Evolutionary conservation across 805 yeast genomes (phyloP), one percentile per base, ranked within the genome.

Genomic region (Candida tallmaniae): DNA sequence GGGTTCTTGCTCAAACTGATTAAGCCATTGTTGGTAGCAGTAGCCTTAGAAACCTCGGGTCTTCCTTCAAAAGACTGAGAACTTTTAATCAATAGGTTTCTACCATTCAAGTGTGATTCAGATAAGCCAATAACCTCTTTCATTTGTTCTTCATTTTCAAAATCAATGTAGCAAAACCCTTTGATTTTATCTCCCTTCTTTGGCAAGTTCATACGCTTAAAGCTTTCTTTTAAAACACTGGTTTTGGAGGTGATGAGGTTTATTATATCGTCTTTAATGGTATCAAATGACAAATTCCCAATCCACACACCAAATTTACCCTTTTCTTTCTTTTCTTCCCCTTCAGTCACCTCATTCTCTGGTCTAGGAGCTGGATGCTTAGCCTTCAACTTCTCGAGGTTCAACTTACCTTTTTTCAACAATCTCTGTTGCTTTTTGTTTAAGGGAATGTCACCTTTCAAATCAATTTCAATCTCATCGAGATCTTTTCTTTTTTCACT

Each of bases 101-200:
- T 75, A 17, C 96, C 95, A 50, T 84, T 86, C 42, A 93, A 65
- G 13, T 74, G 64, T 11, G 70, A 54, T 57, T 93, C 98, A 28
- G 85, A 76, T 33, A 90, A 65, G 1, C 71, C 63, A 7, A 90
- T 65, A 1, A 80, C 88, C 3, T 77, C 61, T 13, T 67, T 55
- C 52, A 83, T 78, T 42, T 83, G 83, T 25, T 70, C 72, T 28
- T 60, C 70, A 2, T 76, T 71, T 7, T 68, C 62, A 48, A 93
- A 79, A 58, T 93, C 97, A 43, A 90, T 75, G 56, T 93, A 89
- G 3, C 96, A 96, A 58, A 89, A 93, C 1, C 98, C 94, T 53
- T 80, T 78, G 41, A 75, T 76, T 50, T 80, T 82, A 43, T 73
- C 75, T 19, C 73, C 79, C 42, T 75, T 75, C 41, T 69, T 76